phyloP scores from a whole-genome alignment of 1,284 basidiomycete species.

The Rhodotorula sp. region DNA sequence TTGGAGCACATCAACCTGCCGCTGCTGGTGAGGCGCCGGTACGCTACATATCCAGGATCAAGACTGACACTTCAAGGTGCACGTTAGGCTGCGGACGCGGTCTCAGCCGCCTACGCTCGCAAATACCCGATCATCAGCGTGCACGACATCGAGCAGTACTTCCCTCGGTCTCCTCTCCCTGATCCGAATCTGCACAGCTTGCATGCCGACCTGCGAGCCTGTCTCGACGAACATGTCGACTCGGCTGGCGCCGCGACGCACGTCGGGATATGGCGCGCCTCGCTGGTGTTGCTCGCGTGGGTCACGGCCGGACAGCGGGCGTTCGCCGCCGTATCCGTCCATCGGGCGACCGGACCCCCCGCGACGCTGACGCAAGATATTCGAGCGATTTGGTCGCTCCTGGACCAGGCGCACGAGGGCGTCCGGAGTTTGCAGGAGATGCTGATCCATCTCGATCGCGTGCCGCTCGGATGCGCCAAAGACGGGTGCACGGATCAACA shows the following conservation, averaged over 20 bases:
- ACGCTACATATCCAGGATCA: background rate
- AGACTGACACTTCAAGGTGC: background rate
- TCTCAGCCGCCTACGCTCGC: conserved; percentile 22
- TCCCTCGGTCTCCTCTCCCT: background rate
- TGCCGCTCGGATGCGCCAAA: conserved; percentile 19
- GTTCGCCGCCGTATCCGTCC: background rate
- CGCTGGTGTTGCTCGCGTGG: conserved; percentile 10
- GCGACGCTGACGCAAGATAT: background rate
- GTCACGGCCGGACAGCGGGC: conserved; percentile 2
- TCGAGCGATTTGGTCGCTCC: conserved; percentile 13
- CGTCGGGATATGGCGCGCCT: conserved; percentile 1
- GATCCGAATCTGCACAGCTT: background rate
- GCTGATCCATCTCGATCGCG: conserved; percentile 22
- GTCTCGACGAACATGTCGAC: background rate
- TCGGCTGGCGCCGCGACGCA: conserved; percentile 6
- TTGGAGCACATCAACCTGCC: conserved; percentile 15
- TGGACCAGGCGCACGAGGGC: conserved; percentile 29
- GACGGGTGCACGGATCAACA: conserved; percentile 31
- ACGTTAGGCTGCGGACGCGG: conserved; percentile 16
- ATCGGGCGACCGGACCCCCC: background rate
- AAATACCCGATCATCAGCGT: conserved; percentile 19
- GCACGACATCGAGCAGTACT: conserved; percentile 13
- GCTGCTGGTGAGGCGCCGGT: conserved; percentile 3
- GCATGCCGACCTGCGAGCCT: background rate
- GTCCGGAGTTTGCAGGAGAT: conserved; percentile 12